Base-by-base conservation (phyloP, 2,329 filamentous ascomycete species). In the Phaeosphaeria sp. region DNA sequence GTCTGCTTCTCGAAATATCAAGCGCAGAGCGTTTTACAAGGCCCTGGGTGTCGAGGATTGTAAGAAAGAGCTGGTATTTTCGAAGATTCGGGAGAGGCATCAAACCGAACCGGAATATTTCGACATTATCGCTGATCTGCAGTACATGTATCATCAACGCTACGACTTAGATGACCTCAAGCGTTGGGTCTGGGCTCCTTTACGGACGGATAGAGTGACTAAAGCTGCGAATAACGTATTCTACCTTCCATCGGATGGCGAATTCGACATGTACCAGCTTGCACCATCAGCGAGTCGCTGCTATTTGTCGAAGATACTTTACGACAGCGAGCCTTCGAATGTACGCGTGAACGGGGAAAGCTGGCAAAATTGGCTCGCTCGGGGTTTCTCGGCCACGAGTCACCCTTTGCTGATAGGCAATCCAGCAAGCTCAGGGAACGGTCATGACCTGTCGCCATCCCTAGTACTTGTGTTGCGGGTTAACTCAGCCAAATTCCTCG, bases 11-110 rank as follows among this genome's bases (percentile, higher is more conserved):
- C 25, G 9, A 1, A 46, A 57, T 42, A 1, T 47, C 6, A 50
- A 43, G 7, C 54, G 67, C 6, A 60, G n/a, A 43, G 40, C 24
- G 3, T 55, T 69, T 3, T 68, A 56, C 52, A 44, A 39, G 30
- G 33, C 42, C 8, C 30, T 67, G 42, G 67, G 67, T 3, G 65
- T 69, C 2, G 42, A 61, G 42, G 59, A 64, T 6, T 69, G 60
- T 43, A 36, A 54, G 4, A 54, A 53, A 44, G 55, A 55, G 20
- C 47, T 40, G 8, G 61, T 66, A 0, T n/a, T 67, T 15, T 22
- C 27, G 0, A 55, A 52, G 20, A 67, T 66, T 33, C 40, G 55
- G 51, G 17, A 25, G 27, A n/a, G 24, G 15, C 55, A 55, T 24
- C 20, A n/a, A 39, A 25, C 4, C 3, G 7, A 21, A 13, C 7